Base-by-base conservation (phyloP, 1,139 yeast species). In the Ogataea hybrid region DNA sequence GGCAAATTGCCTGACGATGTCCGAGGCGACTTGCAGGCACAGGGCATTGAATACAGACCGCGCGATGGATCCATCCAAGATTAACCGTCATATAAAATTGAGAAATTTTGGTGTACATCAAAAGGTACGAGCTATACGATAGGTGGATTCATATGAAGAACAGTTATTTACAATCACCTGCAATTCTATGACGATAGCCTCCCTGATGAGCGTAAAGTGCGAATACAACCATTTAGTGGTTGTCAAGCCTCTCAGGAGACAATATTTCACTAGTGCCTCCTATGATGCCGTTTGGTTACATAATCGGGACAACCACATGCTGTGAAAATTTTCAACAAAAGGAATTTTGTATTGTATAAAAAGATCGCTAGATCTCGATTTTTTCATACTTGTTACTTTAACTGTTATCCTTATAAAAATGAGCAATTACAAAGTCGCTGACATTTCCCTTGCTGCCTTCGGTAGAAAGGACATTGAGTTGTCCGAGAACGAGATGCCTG, bases 401-500 rank as follows among this genome's bases (percentile, higher is more conserved):
- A 32, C 28, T 18, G n/a, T 18, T 34, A 28, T 11, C 30, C 9
- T 23, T 11, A 38, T 32, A 20, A 37, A 27, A 32, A 28, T 42
- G 32, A 39, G 34, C 25, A 20, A 36, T 11, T 92, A 83, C 81
- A 92, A 94, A 75, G 96, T 92, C 69, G 95, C 98, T 65, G 99
- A 92, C 72, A 85, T 94, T 73, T 87, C 97, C 61, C 82, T 92
- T 60, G 98, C 99, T 66, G 98, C 98, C 66, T 92, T 92, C 72
- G 99, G 99, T 75, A 89, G 98, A 81, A 94, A 92, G 76, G 99
- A 92, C 75, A 92, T 92, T 65, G 97, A 92, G 75, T 82, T 92
- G 69, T 92, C 98, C 56, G 98, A 94, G 79, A 92, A 92, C 70
- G 98, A 92, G 76, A 94, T 94, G 98, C 98, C 98, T 61, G 99